A percentile compares a stretch with the other conserved stretches of the same genome.
phyloP scores from a whole-genome alignment of 768 basidiomycete species.

The Heimioporus sp. region DNA sequence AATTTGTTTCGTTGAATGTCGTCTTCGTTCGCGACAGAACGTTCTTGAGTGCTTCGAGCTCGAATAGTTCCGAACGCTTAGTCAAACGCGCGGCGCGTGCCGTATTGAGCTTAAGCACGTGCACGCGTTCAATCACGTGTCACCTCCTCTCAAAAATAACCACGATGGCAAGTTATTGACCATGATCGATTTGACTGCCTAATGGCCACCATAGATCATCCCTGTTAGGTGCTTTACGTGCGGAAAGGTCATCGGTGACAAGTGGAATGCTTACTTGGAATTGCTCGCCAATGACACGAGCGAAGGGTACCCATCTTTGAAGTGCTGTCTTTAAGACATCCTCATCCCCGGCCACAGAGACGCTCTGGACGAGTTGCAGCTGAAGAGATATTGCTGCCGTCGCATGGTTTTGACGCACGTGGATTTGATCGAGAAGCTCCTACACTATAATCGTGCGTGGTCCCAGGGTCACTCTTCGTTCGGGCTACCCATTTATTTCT shows the following conservation, averaged over 20 bases:
- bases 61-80: slow-evolving; percentile 37
- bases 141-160: slow-evolving; percentile 1
- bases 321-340: no score
- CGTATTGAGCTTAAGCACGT: no score
- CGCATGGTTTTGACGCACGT: slow-evolving; percentile 98
- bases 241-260: slow-evolving; percentile 96
- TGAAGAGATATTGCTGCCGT: slow-evolving; percentile 94
- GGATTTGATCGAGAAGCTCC: slow-evolving; percentile 93
- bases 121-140: slow-evolving; percentile 16
- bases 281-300: slow-evolving; percentile 75
- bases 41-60: slow-evolving; percentile 67
- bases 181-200: neutral
- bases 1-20: slow-evolving; percentile 59
- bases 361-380: slow-evolving; percentile 82
- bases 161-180: slow-evolving; percentile 23
- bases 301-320: slow-evolving; percentile 69
- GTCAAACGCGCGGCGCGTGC: slow-evolving; percentile 15
- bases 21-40: slow-evolving; percentile 53
- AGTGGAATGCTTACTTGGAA: slow-evolving; percentile 88
- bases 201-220: slow-evolving; percentile 66
- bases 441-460: slow-evolving; percentile 87
- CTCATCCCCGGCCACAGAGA: slow-evolving; percentile 49
- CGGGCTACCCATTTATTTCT: neutral
- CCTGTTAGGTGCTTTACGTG: slow-evolving; percentile 96
- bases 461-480: slow-evolving; percentile 27